Base-by-base conservation (phyloP, 169 alveolate species). In the Theileria equi region DNA sequence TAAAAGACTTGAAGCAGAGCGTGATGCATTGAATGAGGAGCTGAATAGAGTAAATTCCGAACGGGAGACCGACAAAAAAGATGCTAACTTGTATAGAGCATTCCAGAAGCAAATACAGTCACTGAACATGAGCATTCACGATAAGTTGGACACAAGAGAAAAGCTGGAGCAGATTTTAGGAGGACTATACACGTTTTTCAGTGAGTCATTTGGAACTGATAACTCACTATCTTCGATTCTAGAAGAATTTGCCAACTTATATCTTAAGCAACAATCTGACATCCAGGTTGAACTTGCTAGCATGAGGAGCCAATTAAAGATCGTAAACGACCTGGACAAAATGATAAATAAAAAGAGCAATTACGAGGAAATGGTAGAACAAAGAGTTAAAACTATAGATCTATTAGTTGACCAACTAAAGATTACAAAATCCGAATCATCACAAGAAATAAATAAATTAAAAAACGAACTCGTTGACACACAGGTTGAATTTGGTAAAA, bases 151-250 rank as follows among this genome's bases (percentile, higher is more conserved):
- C 32, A 35, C 25, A n/a, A 69, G 67, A n/a, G 66, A 74, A 29
- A 38, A 62, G 62, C 50, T 68, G 44, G 84, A 74, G 48, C 50
- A 48, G 29, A 32, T 74, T 35, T 38, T 74, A 74, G 80, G 65
- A 47, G 40, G 63, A 38, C 53, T 74, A 16, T 74, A 74, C 47
- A 10, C 79, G 1, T 31, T 60, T 25, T 40, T 66, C 38, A 41
- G 79, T 23, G 84, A 74, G 19, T 40, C 80, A 29, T 74, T 74
- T 58, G 84, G 84, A n/a, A 47, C 78, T 6, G 84, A 74, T 50
- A 74, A 74, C 73, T 49, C 69, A 19, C 47, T 74, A 13, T 70
- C 73, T 21, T 35, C 57, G 55, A 47, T 54, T 25, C 60, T 74
- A 21, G 84, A 74, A 65, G 73, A 74, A 32, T 48, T 65, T 58